Percentiles rank a stretch among this genome's conserved stretches.
Conservation (phyloP, 2,329 filamentous ascomycete genomes). For the Fusarium sp. region DNA sequence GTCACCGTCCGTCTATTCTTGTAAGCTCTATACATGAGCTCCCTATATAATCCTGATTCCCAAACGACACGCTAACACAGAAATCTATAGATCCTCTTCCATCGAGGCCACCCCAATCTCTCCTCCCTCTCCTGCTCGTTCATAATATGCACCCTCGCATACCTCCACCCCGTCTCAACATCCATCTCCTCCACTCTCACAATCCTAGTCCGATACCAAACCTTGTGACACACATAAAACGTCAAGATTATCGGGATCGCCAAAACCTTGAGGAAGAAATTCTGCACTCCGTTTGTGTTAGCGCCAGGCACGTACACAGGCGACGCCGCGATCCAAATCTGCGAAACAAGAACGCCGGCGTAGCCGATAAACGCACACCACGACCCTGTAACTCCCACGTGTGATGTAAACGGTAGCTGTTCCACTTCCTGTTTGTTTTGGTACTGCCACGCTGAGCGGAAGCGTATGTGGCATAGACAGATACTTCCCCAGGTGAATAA, state of each 20-base stretch:
- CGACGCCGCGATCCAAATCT: slow-evolving; percentile 88
- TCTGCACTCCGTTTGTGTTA: slow-evolving; percentile 61
- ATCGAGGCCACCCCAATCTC: slow-evolving; percentile 74
- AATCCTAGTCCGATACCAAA: slow-evolving; percentile 75
- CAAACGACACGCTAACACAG: slow-evolving; percentile 64
- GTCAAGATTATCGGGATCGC: slow-evolving; percentile 74
- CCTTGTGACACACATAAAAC: slow-evolving; percentile 80
- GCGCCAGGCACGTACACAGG: slow-evolving; percentile 68
- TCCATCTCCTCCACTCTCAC: slow-evolving; percentile 82
- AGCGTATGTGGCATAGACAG: slow-evolving; percentile 89
- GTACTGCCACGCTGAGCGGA: slow-evolving; percentile 79
- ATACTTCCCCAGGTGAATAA: slow-evolving; percentile 87
- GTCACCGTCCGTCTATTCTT: too few species aligned
- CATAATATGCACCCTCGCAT: slow-evolving; percentile 82
- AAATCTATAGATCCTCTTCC: slow-evolving; percentile 80
- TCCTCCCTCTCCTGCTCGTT: slow-evolving; percentile 84
- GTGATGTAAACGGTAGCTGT: slow-evolving; percentile 83
- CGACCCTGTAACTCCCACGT: slow-evolving; percentile 81
- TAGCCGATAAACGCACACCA: slow-evolving; percentile 86
- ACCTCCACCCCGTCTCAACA: slow-evolving; percentile 83
- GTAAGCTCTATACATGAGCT: too few species aligned
- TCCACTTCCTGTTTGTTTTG: slow-evolving; percentile 72
- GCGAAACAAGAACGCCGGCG: slow-evolving; percentile 77
- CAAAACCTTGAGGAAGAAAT: slow-evolving; percentile 79
- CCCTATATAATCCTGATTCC: too few species aligned